Evolutionary conservation across 1,284 basidiomycete genomes (phyloP).

Genomic region (Tetrapyrgos nigripes): DNA sequence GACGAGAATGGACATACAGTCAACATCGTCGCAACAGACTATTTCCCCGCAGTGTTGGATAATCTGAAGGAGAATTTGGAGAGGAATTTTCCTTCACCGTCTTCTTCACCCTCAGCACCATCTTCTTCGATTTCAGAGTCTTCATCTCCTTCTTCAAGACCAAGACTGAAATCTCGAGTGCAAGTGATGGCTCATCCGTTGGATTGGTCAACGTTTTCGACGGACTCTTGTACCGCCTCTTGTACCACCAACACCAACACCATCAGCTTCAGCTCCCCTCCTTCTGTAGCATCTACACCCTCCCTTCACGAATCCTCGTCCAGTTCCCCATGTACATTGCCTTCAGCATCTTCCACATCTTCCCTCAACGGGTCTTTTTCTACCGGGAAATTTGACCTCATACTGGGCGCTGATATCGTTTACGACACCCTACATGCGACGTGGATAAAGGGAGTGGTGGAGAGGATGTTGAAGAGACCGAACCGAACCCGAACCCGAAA

Average conservation of each 20-base stretch:
- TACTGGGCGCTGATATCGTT: constrained; percentile 79
- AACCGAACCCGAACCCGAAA: neutral
- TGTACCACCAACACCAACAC: too few species aligned
- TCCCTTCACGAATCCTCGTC: constrained; percentile 75
- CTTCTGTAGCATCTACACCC: constrained; percentile 14
- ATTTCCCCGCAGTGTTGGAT: constrained; percentile 73
- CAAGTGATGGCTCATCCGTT: neutral
- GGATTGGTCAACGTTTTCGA: constrained; percentile 3
- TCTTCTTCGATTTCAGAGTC: too few species aligned
- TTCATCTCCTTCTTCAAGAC: too few species aligned
- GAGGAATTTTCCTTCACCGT: constrained; percentile 55
- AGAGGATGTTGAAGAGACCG: constrained; percentile 57
- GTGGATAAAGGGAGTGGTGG: constrained; percentile 70
- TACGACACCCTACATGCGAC: constrained; percentile 73
- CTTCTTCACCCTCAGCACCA: neutral
- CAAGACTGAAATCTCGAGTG: too few species aligned
- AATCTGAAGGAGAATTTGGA: constrained; percentile 77
- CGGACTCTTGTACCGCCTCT: neutral
- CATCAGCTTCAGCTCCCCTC: too few species aligned
- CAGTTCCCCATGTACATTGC: constrained; percentile 1
- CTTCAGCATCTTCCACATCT: neutral
- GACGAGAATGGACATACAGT: constrained; percentile 20
- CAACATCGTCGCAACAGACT: constrained; percentile 79
- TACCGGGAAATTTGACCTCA: constrained; percentile 59
- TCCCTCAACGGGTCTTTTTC: neutral